Percentiles rank a stretch among this genome's conserved stretches.
Evolutionary conservation across 768 basidiomycete species (phyloP).

Genomic region (Lactarius sanguifluus): DNA sequence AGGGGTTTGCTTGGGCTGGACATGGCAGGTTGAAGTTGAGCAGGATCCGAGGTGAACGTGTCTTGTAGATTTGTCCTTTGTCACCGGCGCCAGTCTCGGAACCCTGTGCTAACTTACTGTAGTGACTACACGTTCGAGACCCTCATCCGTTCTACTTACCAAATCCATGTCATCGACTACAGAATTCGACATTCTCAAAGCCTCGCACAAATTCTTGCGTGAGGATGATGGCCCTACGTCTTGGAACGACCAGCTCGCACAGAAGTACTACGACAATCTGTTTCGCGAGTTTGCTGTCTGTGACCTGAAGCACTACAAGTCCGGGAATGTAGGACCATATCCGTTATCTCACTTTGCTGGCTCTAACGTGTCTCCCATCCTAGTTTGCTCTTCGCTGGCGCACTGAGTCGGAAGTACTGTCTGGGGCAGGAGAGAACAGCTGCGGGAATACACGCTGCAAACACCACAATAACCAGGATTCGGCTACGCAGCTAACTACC

Average conservation of each 20-base stretch:
- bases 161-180: slow-evolving; percentile 30
- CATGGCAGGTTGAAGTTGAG: slow-evolving; percentile 13
- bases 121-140: slow-evolving; percentile 12
- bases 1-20: slow-evolving; percentile 31
- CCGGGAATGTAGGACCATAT: slow-evolving; percentile 65
- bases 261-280: slow-evolving; percentile 83
- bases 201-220: slow-evolving; percentile 64
- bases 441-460: slow-evolving; percentile 89
- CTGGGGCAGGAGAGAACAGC: slow-evolving; percentile 79
- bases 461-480: slow-evolving; percentile 42
- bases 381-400: slow-evolving; percentile 93
- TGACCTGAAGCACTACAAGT: slow-evolving; percentile 95
- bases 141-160: neutral
- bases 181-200: slow-evolving; percentile 77
- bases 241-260: slow-evolving; percentile 86
- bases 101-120: neutral
- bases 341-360: neutral
- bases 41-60: neutral
- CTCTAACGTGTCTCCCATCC: neutral
- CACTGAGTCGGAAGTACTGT: slow-evolving; percentile 86
- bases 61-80: neutral
- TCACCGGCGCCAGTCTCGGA: neutral
- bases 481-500: slow-evolving; percentile 50
- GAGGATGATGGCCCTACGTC: slow-evolving; percentile 51
- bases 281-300: slow-evolving; percentile 92